Evolutionary conservation across 805 yeast species (phyloP).

Genomic region (Lipomyces yamanashiensis): DNA sequence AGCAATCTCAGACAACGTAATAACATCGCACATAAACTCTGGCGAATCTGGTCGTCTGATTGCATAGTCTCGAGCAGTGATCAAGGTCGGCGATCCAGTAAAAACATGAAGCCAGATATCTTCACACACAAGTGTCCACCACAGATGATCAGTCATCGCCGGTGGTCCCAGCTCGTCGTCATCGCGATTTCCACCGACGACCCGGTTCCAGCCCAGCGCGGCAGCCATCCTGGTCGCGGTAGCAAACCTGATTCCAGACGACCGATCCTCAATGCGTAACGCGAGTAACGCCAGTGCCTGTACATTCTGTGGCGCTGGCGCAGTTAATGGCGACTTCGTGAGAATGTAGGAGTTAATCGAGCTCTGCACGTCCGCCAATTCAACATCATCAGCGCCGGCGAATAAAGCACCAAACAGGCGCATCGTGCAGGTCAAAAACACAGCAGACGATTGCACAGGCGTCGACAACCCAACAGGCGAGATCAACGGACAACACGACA

Average conservation of each 20-base stretch:
- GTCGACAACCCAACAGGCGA: conserved; percentile 18
- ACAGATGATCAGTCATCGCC: conserved; percentile 22
- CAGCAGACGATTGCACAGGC: conserved; percentile 18
- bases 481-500: conserved; percentile 25
- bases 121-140: conserved; percentile 28
- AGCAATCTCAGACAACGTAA: conserved; percentile 16
- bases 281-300: conserved; percentile 26
- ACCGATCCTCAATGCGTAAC: conserved; percentile 21
- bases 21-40: conserved; percentile 17
- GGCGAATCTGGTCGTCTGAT: conserved; percentile 18
- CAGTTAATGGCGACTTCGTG: conserved; percentile 24
- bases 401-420: conserved; percentile 24
- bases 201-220: conserved; percentile 23
- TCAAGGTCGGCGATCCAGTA: conserved; percentile 21
- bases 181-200: not conserved
- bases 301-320: conserved; percentile 23
- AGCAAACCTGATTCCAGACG: conserved; percentile 16
- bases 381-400: conserved; percentile 3
- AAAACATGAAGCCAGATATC: conserved; percentile 27
- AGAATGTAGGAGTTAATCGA: conserved; percentile 21
- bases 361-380: conserved; percentile 10
- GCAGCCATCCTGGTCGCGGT: conserved; percentile 27
- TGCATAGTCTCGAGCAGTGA: conserved; percentile 13
- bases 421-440: conserved; percentile 24
- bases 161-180: not conserved